These are phyloP conservation scores for Trametes polyzona DNA, from an alignment of 1,284 basidiomycete species.

Conservation along the genomic window DNA sequence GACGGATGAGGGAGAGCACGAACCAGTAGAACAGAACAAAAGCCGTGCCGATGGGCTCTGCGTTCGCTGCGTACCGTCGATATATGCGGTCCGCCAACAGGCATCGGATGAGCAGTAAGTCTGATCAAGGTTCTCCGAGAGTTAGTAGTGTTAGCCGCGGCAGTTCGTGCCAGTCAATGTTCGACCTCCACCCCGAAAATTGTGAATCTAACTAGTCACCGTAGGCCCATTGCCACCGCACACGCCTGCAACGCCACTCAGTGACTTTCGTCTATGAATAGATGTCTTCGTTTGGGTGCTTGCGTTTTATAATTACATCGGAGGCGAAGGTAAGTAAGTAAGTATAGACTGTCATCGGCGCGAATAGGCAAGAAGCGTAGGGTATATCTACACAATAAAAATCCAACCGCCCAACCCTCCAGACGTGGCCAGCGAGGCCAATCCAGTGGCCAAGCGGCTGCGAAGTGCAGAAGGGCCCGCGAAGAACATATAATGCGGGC, in stretches of 20 bases:
- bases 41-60: no score
- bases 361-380: constrained; percentile 21
- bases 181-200: neutral
- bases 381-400: constrained; percentile 25
- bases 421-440: neutral
- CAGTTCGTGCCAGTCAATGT: neutral
- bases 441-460: neutral
- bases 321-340: neutral
- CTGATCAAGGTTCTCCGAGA: no score
- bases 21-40: no score
- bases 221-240: neutral
- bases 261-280: constrained; percentile 1
- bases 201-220: neutral
- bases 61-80: no score
- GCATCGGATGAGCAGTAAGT: no score
- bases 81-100: no score
- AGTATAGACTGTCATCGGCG: neutral
- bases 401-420: neutral
- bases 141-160: no score
- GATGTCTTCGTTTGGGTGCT: neutral
- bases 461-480: constrained; percentile 1
- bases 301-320: constrained; percentile 10
- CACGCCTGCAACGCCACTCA: neutral
- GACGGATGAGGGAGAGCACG: no score
- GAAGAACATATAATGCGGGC: neutral